Base-by-base conservation (phyloP, 2,329 filamentous ascomycete species). In the Penicillium hesseltinei region DNA sequence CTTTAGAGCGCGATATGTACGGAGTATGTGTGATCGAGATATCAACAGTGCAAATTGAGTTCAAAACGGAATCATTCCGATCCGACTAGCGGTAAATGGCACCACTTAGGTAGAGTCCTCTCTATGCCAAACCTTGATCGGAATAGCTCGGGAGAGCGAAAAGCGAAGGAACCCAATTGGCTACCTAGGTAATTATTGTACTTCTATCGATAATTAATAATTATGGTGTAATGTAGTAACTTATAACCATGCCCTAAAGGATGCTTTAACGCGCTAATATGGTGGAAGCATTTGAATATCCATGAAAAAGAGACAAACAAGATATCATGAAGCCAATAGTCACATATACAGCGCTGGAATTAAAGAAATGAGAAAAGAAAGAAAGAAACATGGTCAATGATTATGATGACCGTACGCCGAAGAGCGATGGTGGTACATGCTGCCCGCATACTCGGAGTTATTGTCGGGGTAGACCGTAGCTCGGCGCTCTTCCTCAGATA, bases 401-500 rank as follows among this genome's bases (percentile, higher is more conserved):
- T 69, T 71, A 52, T 75, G 73, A 25, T 69, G 69, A 50, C 70
- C 70, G 58, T 76, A 75, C 25, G 67, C 72, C 9, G 75, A 76
- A 11, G 63, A 66, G 13, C 72, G 75, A 50, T 77, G 73, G 61
- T 74, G 76, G 57, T 77, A 73, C 68, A 77, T 70, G 68, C 77
- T 78, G 42, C 72, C 70, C 15, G 76, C 75, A 61, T 79, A 78
- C 58, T 78, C 77, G 33, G 77, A 78, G 52, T 72, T 72, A 42
- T 69, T 73, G 56, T 91, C 88, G 45, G 82, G 79, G 74, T 92
- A 94, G 45, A 89, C 76, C 2, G 90, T 92, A 23, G 80, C 80
- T 57, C 89, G 84, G 58, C 89, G 87, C 58, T 93, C 90, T 56
- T 94, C 91, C 63, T 94, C 90, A 44, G 88, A 85, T 19, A 94